phyloP scores from a whole-genome alignment of 2,329 filamentous ascomycete genomes.

The Xylariaceae sp. region DNA sequence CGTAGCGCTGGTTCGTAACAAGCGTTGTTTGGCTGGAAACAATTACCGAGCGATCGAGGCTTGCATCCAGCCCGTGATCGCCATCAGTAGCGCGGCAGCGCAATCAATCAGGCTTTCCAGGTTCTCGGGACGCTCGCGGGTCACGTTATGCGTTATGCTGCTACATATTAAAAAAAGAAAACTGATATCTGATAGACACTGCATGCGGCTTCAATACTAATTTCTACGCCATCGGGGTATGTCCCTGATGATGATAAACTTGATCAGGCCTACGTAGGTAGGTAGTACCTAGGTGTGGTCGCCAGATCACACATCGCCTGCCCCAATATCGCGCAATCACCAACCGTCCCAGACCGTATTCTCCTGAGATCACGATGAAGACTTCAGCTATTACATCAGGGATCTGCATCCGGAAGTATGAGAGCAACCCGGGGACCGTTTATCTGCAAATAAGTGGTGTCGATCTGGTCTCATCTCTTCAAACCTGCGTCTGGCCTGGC shows the following conservation, averaged over 20 bases:
- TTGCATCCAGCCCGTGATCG: not conserved
- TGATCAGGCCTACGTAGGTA: not conserved
- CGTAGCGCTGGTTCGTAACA: not conserved
- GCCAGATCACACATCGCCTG: not conserved
- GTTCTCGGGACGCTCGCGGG: not conserved
- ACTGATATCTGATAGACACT: not conserved
- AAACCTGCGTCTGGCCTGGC: constrained; percentile 29
- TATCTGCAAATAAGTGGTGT: not conserved
- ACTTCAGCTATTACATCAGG: too few relatives aligned
- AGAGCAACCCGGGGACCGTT: not conserved
- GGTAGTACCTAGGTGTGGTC: too few relatives aligned
- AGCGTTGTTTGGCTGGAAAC: not conserved
- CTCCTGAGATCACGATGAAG: too few relatives aligned
- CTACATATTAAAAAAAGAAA: not conserved
- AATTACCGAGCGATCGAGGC: not conserved
- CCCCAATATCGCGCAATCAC: too few relatives aligned
- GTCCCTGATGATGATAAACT: not conserved
- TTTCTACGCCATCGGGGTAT: not conserved
- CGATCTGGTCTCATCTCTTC: constrained; percentile 3
- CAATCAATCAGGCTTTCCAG: not conserved
- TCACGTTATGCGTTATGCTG: too few relatives aligned
- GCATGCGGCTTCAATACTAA: not conserved
- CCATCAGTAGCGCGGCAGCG: not conserved
- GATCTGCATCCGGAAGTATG: not conserved
- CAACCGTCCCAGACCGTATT: too few relatives aligned